phyloP scores from a whole-genome alignment of 2,329 filamentous ascomycete species.

The Penicillium sp. region DNA sequence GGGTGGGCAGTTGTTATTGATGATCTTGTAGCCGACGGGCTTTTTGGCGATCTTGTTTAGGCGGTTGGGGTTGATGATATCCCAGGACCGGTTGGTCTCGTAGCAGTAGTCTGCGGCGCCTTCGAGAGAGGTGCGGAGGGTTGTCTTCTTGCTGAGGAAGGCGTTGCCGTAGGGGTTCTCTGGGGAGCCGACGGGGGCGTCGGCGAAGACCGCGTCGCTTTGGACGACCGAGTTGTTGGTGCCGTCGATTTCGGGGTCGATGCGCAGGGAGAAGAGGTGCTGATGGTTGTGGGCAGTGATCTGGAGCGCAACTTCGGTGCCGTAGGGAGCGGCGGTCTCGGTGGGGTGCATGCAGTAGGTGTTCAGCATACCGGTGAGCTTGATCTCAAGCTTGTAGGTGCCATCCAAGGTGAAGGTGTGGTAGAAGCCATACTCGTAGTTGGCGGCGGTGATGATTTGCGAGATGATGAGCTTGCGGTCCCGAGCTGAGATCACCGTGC shows the following conservation, averaged over 20 bases:
- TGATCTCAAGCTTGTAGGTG: conserved; percentile 82
- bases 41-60: conserved; percentile 23
- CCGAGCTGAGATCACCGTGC: conserved; percentile 76
- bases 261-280: conserved; percentile 81
- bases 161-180: conserved; percentile 61
- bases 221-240: conserved; percentile 70
- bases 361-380: conserved; percentile 85
- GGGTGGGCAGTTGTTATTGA: conserved; percentile 27
- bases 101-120: conserved; percentile 50
- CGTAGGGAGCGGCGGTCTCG: conserved; percentile 77
- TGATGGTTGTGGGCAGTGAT: conserved; percentile 94
- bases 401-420: conserved; percentile 89
- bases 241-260: conserved; percentile 81
- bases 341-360: conserved; percentile 73
- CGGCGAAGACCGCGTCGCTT: conserved; percentile 21
- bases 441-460: conserved; percentile 87
- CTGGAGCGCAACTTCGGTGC: conserved; percentile 78
- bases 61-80: conserved; percentile 27
- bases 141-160: conserved; percentile 53
- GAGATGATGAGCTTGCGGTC: conserved; percentile 79
- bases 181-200: conserved; percentile 61
- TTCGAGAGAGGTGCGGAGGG: conserved; percentile 40
- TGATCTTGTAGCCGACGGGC: conserved; percentile 26
- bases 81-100: conserved; percentile 41
- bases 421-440: conserved; percentile 83